Evolutionary conservation across 352 stramenopile species (phyloP).

Genomic region (Albugo laibachii): DNA sequence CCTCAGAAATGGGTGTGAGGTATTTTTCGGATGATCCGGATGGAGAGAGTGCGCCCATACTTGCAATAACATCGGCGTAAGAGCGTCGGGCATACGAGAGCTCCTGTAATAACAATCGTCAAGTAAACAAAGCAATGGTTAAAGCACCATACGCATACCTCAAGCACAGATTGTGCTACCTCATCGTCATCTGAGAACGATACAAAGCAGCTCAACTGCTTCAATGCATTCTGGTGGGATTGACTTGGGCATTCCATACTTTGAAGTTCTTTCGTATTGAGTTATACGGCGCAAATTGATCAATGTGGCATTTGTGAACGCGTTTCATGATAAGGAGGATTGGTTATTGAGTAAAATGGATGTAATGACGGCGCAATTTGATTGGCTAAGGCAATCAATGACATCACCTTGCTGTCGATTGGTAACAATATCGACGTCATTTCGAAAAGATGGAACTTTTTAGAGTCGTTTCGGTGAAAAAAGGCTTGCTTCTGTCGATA

Average conservation of each 20-base stretch:
- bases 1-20: conserved; percentile 55
- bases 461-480: too few species aligned
- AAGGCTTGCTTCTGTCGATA: too few species aligned
- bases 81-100: conserved; percentile 31
- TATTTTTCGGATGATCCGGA: conserved; percentile 24
- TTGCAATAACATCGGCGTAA: conserved; percentile 33
- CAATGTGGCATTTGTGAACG: too few species aligned
- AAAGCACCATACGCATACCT: conserved; percentile 13
- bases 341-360: too few species aligned
- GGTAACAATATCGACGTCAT: too few species aligned
- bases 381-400: too few species aligned
- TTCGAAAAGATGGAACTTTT: too few species aligned
- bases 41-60: conserved; percentile 30
- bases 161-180: conserved; percentile 50
- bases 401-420: too few species aligned
- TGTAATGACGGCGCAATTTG: too few species aligned
- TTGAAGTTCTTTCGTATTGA: not conserved
- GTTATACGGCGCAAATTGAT: not conserved
- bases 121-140: not conserved
- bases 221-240: conserved; percentile 20
- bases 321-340: too few species aligned
- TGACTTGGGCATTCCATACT: conserved; percentile 17
- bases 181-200: conserved; percentile 45
- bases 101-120: conserved; percentile 14
- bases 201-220: conserved; percentile 58